phyloP scores from a whole-genome alignment of 176 grass and related monocot genomes.

The Avena insularis region DNA sequence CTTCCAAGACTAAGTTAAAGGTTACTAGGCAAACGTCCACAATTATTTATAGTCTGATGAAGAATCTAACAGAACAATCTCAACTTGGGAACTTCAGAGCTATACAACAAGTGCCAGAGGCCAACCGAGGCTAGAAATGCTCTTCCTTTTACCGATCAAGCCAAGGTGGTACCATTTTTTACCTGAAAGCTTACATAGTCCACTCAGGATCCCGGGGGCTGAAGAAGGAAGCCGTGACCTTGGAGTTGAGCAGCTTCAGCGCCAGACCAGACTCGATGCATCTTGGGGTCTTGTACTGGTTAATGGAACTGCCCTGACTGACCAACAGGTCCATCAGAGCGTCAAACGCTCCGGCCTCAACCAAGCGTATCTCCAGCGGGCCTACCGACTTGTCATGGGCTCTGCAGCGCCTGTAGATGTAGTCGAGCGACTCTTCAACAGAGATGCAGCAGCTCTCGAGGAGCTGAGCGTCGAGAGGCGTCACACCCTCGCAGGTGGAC shows the following conservation, averaged over 20 bases:
- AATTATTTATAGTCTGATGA: neutral
- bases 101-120: neutral
- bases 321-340: constrained; percentile 78
- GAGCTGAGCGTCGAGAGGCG: constrained; percentile 38
- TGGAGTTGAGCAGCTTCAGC: constrained; percentile 68
- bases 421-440: constrained; percentile 74
- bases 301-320: constrained; percentile 78
- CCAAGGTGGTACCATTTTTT: neutral
- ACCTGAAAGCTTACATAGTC: constrained; percentile 41
- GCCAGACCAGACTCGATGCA: constrained; percentile 57
- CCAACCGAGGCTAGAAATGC: neutral
- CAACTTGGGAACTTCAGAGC: neutral
- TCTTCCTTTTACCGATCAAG: constrained; percentile 4
- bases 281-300: constrained; percentile 88
- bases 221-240: constrained; percentile 55
- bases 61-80: neutral
- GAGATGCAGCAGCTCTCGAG: constrained; percentile 62
- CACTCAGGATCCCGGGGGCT: constrained; percentile 71
- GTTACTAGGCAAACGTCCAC: neutral
- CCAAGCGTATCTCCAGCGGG: constrained; percentile 72
- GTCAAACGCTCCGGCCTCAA: constrained; percentile 71
- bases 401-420: constrained; percentile 72
- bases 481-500: constrained; percentile 34
- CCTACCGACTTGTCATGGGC: constrained; percentile 73
- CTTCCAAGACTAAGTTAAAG: neutral